These are phyloP conservation scores for Phytophthora quininea DNA, from an alignment of 352 stramenopile species.

Conservation along the genomic window DNA sequence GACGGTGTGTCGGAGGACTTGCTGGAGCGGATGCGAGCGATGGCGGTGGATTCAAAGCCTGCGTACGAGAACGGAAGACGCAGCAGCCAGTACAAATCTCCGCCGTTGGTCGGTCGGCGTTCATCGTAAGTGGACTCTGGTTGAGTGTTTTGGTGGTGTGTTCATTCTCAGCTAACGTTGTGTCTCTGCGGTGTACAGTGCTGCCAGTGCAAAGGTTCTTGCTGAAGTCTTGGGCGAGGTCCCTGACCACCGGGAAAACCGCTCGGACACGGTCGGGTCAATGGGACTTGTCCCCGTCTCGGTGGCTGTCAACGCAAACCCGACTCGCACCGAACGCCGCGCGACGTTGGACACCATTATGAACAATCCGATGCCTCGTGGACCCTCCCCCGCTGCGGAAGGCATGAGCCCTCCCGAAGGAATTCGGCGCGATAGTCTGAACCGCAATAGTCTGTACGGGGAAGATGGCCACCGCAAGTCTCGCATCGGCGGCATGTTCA, in stretches of 20 bases:
- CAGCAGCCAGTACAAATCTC: conserved; percentile 26
- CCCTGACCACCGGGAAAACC: conserved; percentile 42
- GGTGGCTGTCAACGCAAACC: conserved; percentile 41
- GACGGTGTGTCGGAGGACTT: conserved; percentile 48
- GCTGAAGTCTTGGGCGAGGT: not conserved
- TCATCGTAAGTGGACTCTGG: conserved; percentile 34
- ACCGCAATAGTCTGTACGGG: conserved; percentile 59
- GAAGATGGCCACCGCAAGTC: conserved; percentile 78
- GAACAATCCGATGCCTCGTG: conserved; percentile 48
- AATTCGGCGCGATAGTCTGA: conserved; percentile 34
- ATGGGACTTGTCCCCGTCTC: conserved; percentile 67
- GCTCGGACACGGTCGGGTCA: conserved; percentile 70
- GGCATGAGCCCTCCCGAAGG: conserved; percentile 33
- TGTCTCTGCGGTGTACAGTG: conserved; percentile 14
- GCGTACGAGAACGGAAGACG: conserved; percentile 59
- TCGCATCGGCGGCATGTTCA: conserved; percentile 86
- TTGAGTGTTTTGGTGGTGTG: not conserved
- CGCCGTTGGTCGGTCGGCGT: conserved; percentile 9
- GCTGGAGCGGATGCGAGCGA: conserved; percentile 64
- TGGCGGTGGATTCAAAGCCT: conserved; percentile 72
- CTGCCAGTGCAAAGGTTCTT: conserved; percentile 17
- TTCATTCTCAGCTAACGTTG: conserved; percentile 13
- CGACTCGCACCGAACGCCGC: conserved; percentile 38
- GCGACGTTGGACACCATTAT: conserved; percentile 56
- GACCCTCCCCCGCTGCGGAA: conserved; percentile 30